Base-by-base conservation (phyloP, 495 filamentous ascomycete genomes). In the Chaetomium tenue region DNA sequence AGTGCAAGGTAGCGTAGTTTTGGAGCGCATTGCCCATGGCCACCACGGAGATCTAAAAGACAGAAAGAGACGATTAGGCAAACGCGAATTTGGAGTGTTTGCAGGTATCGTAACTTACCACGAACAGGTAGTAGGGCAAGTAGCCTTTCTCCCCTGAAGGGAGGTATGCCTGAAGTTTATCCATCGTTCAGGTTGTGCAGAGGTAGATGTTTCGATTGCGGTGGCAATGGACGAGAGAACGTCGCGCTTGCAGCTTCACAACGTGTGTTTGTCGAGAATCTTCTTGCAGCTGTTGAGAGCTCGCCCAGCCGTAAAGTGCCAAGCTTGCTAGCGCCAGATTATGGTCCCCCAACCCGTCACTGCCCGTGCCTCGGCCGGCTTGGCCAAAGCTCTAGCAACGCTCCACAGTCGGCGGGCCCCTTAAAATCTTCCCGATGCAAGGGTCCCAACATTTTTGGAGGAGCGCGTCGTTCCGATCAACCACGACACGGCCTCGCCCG, bases 11-110 rank as follows among this genome's bases (percentile, higher is more conserved):
- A 22, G 74, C 58, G 79, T 92, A 94, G 72, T 89, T 84, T 78
- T 97, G 93, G 68, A 93, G 66, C 25, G 84, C 87, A 81, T 98
- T 98, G 69, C 82, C 86, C 56, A 91, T 77, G 62, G 93, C 89
- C 55, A 93, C 80, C 51, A 90, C 71, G 54, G 90, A 90, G 68
- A 93, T 81, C 91, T 94, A 33, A 9, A 20, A 2, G 15, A 16
- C 0, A 33, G 22, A 12, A 56, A 56, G 39, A 12, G 13, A 26
- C 3, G 61, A 4, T 46, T 22, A 53, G 46, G 26, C 0, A 30
- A 22, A n/a, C 13, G 58, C 16, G 25, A 44, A 22, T 52, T 3
- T 58, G 28, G 26, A 15, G 16, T 12, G 11, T n/a, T 11, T 40
- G 8, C 18, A n/a, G 48, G 22, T 8, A 13, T 20, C 3, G n/a